Percentiles rank a stretch among this genome's conserved stretches.
These are phyloP conservation scores for Lentinula boryana DNA, from an alignment of 768 basidiomycete genomes.

Conservation along the genomic window DNA sequence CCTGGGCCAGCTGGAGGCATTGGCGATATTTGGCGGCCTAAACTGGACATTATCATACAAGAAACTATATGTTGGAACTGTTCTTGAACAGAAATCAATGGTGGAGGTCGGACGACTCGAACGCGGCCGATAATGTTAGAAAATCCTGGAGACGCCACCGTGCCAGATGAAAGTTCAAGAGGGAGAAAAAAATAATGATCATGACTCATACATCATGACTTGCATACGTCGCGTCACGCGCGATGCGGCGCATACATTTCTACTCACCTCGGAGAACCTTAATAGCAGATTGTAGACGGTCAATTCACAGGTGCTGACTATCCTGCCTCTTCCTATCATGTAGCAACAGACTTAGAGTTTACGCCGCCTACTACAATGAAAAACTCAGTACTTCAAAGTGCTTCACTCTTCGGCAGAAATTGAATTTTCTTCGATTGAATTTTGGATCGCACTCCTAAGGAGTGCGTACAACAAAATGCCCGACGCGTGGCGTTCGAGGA, in stretches of 20 bases:
- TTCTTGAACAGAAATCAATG: background rate
- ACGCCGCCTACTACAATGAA: no score
- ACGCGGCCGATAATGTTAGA: slow-evolving; percentile 4
- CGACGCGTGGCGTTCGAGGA: background rate
- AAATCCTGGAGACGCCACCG: background rate
- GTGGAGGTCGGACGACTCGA: slow-evolving; percentile 2
- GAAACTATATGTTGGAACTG: slow-evolving; percentile 3
- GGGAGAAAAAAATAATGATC: background rate
- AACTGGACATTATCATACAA: slow-evolving; percentile 1
- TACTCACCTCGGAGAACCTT: no score
- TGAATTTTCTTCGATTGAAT: no score
- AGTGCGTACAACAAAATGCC: background rate
- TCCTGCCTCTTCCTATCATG: no score
- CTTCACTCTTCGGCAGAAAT: no score
- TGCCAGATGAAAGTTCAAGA: background rate
- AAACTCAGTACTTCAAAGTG: no score
- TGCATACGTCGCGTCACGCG: no score
- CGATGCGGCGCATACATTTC: no score
- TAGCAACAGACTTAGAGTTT: no score
- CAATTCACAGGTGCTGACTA: no score
- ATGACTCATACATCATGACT: background rate
- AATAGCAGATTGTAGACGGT: no score
- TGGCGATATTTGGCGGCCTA: background rate
- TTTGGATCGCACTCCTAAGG: no score
- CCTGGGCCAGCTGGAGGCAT: background rate